These are phyloP conservation scores for Alopecurus myosuroides DNA, from an alignment of 176 grass and related monocot species.

Conservation along the genomic window DNA sequence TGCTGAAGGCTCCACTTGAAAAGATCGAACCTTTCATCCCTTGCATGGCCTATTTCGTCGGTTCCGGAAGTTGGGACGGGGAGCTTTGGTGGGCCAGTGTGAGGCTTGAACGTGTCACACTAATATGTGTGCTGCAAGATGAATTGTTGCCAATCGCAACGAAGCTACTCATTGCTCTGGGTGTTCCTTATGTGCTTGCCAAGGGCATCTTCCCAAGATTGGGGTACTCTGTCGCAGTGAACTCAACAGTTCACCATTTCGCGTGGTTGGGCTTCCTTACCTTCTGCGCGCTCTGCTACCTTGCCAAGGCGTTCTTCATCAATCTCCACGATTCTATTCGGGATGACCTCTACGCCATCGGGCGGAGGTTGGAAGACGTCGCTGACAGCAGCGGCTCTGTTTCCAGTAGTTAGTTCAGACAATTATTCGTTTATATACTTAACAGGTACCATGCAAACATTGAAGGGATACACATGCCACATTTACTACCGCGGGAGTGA, in stretches of 20 bases:
- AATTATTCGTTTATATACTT: too few relatives aligned
- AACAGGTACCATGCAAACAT: too few relatives aligned
- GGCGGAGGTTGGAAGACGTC: slow-evolving; percentile 40
- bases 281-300: slow-evolving; percentile 12
- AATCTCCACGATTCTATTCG: slow-evolving; percentile 40
- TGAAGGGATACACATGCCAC: too few relatives aligned
- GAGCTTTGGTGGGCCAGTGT: slow-evolving; percentile 16
- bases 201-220: slow-evolving; percentile 35
- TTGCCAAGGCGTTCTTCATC: slow-evolving; percentile 12
- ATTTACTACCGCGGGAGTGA: too few relatives aligned
- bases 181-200: slow-evolving; percentile 40
- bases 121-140: slow-evolving; percentile 29
- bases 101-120: slow-evolving; percentile 25
- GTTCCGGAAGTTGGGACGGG: slow-evolving; percentile 18
- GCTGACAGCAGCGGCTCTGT: not conserved
- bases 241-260: slow-evolving; percentile 29
- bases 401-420: not conserved
- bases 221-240: slow-evolving; percentile 35
- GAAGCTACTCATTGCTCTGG: slow-evolving; percentile 41
- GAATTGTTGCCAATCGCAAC: slow-evolving; percentile 25
- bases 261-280: slow-evolving; percentile 40
- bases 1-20: slow-evolving; percentile 19
- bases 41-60: slow-evolving; percentile 14
- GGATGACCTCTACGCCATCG: slow-evolving; percentile 46
- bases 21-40: not conserved